Base-by-base conservation (phyloP, 2,329 filamentous ascomycete species). In the Trichocomaceae sp. region DNA sequence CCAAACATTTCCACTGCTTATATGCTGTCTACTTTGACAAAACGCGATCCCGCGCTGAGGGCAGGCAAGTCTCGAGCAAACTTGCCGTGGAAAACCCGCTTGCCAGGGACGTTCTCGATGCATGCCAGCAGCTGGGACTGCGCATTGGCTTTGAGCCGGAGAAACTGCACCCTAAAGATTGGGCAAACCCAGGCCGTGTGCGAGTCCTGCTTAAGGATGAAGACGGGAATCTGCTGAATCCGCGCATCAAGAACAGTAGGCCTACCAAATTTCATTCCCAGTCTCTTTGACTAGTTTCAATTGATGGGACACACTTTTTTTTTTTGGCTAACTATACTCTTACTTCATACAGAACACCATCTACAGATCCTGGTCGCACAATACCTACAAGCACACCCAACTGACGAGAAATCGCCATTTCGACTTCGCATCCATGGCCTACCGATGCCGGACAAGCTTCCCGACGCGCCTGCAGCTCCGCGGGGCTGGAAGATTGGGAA, bases 21-120 rank as follows among this genome's bases (percentile, higher is more conserved):
- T 99, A 99, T 76, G 92, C 93, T 0, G 77, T 97, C 57, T 99
- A 99, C 80, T 99, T 99, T 67, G 92, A 96, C 78, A 81, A 80
- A 60, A 77, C 78, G 22, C 65, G 72, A 37, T 66, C 72, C 48
- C 84, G 91, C 55, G 83, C 85, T 56, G 81, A 95, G 65, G 93
- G 93, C 37, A 83, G 93, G 15, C 86, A 91, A 63, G 91, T 97
- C 8, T 76, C 83, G 50, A 74, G 79, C 51, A 76, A 82, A 50
- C 79, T 89, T 6, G 92, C 90, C 1, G 88, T 96, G 5, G 69
- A 78, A 55, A 95, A 92, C 75, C 93, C 93, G 26, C 80, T 99
- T 42, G 93, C 93, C 7, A 83, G 88, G 65, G 89, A 93, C 66
- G 91, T 99, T 67, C 86, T 90, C 45, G 86, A 88, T 68, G 92